Evolutionary conservation across 2,329 filamentous ascomycete species (phyloP), one percentile per base, ranked within the genome.

Genomic region (Hymenoscyphus linearis): DNA sequence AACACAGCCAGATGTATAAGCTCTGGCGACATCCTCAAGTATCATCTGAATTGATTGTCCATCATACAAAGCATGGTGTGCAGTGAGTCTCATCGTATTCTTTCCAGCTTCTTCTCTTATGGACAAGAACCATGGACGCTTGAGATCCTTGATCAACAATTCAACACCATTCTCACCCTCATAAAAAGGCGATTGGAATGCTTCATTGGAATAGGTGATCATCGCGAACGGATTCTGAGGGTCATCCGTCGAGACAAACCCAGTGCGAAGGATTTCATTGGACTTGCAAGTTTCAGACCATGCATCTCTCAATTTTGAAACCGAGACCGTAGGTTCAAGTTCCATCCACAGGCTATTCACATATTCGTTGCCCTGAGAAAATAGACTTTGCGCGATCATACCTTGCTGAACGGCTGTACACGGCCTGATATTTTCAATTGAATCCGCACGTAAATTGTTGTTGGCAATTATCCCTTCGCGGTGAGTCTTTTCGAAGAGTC

Each of bases 21-120:
- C 68, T 37, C 67, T 68, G 2, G 74, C 68, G 13, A 96, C 77
- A 66, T 88, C 83, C 0, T 77, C 70, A 1, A 96, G 74, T 0
- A 97, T 80, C 0, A 79, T 70, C 3, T 83, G 78, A 12, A 97
- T 76, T 9, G 91, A 92, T 47, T 85, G 80, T 0, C 91, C 93
- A 76, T 97, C 93, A 66, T 96, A 97, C 0, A 97, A 77, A 0
- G 90, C 89, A 75, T 97, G 93, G 65, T 96, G 88, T 2, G 66
- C 70, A 22, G 61, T 70, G 25, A 73, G 68, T 52, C 56, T 64
- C 1, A 74, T 58, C 4, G 66, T n/a, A 1, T 25, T 58, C 18
- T 50, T 61, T 2, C 59, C 58, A 5, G 60, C 50, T 1, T 66
- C 25, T 16, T 62, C 13, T 1, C 18, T 13, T 13, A 70, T 14